A percentile compares a stretch with the other conserved stretches of the same genome.
phyloP scores from a whole-genome alignment of 2,329 filamentous ascomycete species.

The Arthrobotrys pseudoclavata region DNA sequence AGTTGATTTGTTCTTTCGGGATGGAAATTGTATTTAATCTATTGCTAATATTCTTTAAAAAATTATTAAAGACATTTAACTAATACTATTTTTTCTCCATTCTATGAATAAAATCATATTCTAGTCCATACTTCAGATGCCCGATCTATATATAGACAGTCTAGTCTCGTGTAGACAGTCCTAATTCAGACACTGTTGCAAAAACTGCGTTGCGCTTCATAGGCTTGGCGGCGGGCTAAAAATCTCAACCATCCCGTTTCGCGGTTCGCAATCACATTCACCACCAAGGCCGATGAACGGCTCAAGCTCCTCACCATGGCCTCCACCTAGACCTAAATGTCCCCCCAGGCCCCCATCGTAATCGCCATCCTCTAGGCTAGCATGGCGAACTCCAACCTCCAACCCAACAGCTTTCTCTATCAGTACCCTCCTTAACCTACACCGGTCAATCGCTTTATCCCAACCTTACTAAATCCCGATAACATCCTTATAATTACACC shows the following conservation, averaged over 20 bases:
- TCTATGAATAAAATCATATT: too few species aligned
- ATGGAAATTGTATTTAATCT: neutral
- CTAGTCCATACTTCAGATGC: too few species aligned
- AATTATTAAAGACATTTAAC: too few species aligned
- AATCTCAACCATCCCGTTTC: constrained; percentile 24
- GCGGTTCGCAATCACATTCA: constrained; percentile 34
- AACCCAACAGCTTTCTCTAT: neutral
- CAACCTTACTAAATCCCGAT: neutral
- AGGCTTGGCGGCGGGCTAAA: constrained; percentile 21
- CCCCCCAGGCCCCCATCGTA: neutral
- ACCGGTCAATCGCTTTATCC: neutral
- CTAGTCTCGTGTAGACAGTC: too few species aligned
- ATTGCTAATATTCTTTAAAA: neutral
- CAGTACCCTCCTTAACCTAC: constrained; percentile 42
- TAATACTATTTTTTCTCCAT: too few species aligned
- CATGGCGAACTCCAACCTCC: constrained; percentile 33
- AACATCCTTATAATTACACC: neutral
- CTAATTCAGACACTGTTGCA: constrained; percentile 21
- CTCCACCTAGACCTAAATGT: constrained; percentile 11
- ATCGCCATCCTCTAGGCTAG: constrained; percentile 13
- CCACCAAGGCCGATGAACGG: constrained; percentile 28
- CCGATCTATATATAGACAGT: too few species aligned
- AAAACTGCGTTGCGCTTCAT: constrained; percentile 37
- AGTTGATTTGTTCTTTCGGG: constrained; percentile 3
- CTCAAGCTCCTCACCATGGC: constrained; percentile 35